These are phyloP conservation scores for Candolleomyces eurysporus DNA, from an alignment of 768 basidiomycete species.

Conservation along the genomic window DNA sequence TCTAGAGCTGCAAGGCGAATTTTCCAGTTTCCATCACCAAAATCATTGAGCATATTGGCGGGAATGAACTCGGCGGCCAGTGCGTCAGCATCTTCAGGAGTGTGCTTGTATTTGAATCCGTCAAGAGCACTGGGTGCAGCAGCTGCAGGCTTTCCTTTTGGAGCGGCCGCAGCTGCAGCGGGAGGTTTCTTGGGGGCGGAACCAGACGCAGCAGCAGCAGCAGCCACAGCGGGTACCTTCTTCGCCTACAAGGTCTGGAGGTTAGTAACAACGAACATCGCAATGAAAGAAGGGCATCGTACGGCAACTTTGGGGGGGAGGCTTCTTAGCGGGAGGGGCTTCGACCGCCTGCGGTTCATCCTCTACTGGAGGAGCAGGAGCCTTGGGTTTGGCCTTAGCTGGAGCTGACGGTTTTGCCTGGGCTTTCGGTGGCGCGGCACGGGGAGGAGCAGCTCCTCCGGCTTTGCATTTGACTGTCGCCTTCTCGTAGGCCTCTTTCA, in stretches of 20 bases:
- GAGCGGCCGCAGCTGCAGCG: slow-evolving; percentile 42
- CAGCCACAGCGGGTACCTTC: slow-evolving; percentile 40
- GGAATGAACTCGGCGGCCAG: slow-evolving; percentile 76
- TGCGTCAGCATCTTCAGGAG: slow-evolving; percentile 87
- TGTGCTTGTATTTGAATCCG: slow-evolving; percentile 87
- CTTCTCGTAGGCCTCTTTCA: slow-evolving; percentile 90
- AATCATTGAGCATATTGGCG: slow-evolving; percentile 59
- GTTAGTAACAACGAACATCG: slow-evolving; percentile 5
- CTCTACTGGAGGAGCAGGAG: slow-evolving; percentile 17
- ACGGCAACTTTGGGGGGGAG: slow-evolving; percentile 54
- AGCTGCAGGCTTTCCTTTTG: slow-evolving; percentile 37
- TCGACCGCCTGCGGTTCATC: slow-evolving; percentile 20
- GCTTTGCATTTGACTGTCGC: slow-evolving; percentile 89
- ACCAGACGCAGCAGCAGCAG: slow-evolving; percentile 20
- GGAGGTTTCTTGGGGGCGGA: slow-evolving; percentile 12
- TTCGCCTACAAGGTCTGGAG: slow-evolving; percentile 38
- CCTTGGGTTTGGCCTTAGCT: slow-evolving; percentile 15
- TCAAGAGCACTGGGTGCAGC: slow-evolving; percentile 61
- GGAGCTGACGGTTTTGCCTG: slow-evolving; percentile 29
- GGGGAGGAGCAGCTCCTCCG: slow-evolving; percentile 52
- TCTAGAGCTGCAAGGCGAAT: slow-evolving; percentile 82
- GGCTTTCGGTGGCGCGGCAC: slow-evolving; percentile 36
- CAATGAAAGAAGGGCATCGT: slow-evolving; percentile 19
- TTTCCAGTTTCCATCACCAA: slow-evolving; percentile 95
- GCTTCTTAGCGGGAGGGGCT: slow-evolving; percentile 41